Evolutionary conservation across 208 protist species (phyloP).

Genomic region (Leishmania braziliensis): DNA sequence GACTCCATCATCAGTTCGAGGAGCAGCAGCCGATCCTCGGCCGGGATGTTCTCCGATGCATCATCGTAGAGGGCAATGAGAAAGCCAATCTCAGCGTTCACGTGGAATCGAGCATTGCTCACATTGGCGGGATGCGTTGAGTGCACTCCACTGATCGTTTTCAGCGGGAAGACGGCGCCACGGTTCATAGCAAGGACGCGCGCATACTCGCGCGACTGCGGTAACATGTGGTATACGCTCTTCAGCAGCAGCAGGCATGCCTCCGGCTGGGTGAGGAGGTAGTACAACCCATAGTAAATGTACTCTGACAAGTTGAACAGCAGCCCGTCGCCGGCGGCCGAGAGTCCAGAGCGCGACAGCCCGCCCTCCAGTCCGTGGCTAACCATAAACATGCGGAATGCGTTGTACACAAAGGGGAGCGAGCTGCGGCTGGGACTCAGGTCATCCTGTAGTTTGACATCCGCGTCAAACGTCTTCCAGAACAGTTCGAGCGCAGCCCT

Average conservation of each 20-base stretch:
- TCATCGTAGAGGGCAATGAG: slow-evolving; percentile 74
- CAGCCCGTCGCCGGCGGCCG: slow-evolving; percentile 60
- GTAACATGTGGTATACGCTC: slow-evolving; percentile 74
- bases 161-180: slow-evolving; percentile 78
- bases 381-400: slow-evolving; percentile 77
- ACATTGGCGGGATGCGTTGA: slow-evolving; percentile 45
- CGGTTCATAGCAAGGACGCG: slow-evolving; percentile 56
- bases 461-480: slow-evolving; percentile 71
- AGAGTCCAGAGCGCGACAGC: slow-evolving; percentile 66
- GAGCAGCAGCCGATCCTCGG: slow-evolving; percentile 62
- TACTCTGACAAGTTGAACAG: slow-evolving; percentile 82
- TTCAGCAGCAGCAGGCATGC: slow-evolving; percentile 66
- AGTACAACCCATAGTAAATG: slow-evolving; percentile 87
- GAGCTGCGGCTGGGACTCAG: slow-evolving; percentile 66
- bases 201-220: slow-evolving; percentile 74
- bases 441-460: slow-evolving; percentile 85
- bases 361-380: slow-evolving; percentile 72
- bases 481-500: slow-evolving; percentile 52
- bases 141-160: slow-evolving; percentile 73
- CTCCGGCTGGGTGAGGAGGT: slow-evolving; percentile 68
- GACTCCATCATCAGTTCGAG: slow-evolving; percentile 90
- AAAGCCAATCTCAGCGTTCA: slow-evolving; percentile 87
- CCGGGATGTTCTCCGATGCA: slow-evolving; percentile 53
- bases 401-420: slow-evolving; percentile 79
- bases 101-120: slow-evolving; percentile 69